Evolutionary conservation across 2,329 filamentous ascomycete genomes (phyloP), one percentile per base, ranked within the genome.

Genomic region (Alternaria triticina): DNA sequence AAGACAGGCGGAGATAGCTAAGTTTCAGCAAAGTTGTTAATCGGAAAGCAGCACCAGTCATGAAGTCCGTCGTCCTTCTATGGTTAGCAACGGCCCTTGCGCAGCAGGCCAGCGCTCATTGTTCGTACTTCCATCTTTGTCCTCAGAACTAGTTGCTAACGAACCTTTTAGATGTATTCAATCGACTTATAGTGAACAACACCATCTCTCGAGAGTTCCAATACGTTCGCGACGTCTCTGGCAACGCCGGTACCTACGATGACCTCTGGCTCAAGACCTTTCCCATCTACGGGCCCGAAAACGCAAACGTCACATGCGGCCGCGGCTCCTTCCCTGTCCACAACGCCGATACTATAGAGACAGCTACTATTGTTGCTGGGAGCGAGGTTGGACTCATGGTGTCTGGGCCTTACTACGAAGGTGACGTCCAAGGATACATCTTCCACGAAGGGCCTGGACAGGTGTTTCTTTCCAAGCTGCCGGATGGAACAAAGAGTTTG

Each of bases 171-270:
- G 64, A 73, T 43, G 45, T 62, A 17, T 73, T 73, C 61, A 63
- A 50, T 44, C 59, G 59, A 28, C 59, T 73, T 15, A 55, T 72
- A 30, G 54, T 70, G 17, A 72, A 73, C 51, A 65, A 64, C 58
- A 70, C 69, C 33, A 25, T 66, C 23, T 67, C 69, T 11, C 45
- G 49, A 8, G 66, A 70, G 4, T 71, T 61, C 23, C 62, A 73
- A 63, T 72, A 73, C 65, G 61, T 68, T 43, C 68, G 68, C 56
- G 65, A 73, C 44, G 57, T 66, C 36, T 40, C 58, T 11, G 47
- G 54, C 40, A 57, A 65, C 22, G 25, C 46, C 6, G 51, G 60
- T 22, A 40, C 22, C 45, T 56, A 45, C 30, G 30, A 65, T 40
- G 44, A 51, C 13, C 46, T 61, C 6, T 63, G 46, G 40, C 58